Conservation (phyloP, 2,329 filamentous ascomycete species). For the Fusarium kyushuense region DNA sequence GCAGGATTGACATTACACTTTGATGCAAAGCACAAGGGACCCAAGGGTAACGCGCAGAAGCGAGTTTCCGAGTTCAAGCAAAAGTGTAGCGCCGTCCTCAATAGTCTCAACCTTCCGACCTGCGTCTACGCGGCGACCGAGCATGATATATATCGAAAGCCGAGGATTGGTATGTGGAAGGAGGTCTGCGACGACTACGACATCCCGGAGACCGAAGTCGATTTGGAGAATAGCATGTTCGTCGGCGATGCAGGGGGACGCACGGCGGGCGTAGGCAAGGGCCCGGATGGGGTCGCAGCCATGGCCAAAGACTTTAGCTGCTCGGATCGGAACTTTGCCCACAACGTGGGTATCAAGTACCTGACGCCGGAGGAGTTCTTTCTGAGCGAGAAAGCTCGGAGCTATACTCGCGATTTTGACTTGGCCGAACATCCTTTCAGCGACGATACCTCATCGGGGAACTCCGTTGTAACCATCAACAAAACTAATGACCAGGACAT, state of each 20-base stretch:
- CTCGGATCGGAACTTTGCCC: conserved; percentile 82
- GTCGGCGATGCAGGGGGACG: conserved; percentile 87
- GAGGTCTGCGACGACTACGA: conserved; percentile 69
- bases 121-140: conserved; percentile 88
- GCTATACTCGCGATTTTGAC: conserved; percentile 79
- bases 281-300: conserved; percentile 40
- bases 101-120: conserved; percentile 78
- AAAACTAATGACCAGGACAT: conserved; percentile 78
- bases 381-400: conserved; percentile 72
- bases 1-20: conserved; percentile 81
- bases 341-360: conserved; percentile 84
- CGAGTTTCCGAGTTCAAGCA: conserved; percentile 84
- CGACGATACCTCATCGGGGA: conserved; percentile 42
- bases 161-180: conserved; percentile 88
- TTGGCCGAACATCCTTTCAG: conserved; percentile 64
- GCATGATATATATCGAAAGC: conserved; percentile 87
- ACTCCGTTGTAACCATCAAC: conserved; percentile 59
- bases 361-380: conserved; percentile 95
- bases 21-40: conserved; percentile 72
- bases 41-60: conserved; percentile 71
- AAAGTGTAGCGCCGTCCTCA: conserved; percentile 78
- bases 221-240: conserved; percentile 80
- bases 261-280: conserved; percentile 54
- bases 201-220: conserved; percentile 69
- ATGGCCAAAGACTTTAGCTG: conserved; percentile 71